Evolutionary conservation across 2,329 filamentous ascomycete genomes (phyloP), one percentile per base, ranked within the genome.

Genomic region (Ascocoryne sarcoides): DNA sequence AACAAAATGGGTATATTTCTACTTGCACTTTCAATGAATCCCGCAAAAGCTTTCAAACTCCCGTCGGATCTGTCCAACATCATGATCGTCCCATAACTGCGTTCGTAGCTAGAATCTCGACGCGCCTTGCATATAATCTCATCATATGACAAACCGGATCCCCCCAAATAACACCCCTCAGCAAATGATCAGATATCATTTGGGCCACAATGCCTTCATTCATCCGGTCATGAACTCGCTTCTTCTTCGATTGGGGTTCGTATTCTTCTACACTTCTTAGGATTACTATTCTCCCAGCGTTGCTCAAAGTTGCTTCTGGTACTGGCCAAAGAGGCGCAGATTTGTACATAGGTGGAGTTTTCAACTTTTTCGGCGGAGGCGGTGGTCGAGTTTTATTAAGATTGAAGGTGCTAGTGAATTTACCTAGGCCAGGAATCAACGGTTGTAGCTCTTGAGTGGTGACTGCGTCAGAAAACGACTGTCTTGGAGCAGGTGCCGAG

Each of bases 101-200:
- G 43, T 71, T 76, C 1, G 80, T 77, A 9, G 84, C 84, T 40
- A 94, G 62, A 3, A 68, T 65, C 58, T 92, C 82, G 32, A 93
- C 74, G 39, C 87, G 65, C 15, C 70, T 73, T 10, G 76, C 75
- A 61, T 94, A 94, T 15, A 92, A 56, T 44, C 68, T 75, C 87
- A 94, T 93, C 51, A 79, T 69, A 63, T 93, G 87, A 58, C 79
- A 82, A 32, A 86, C 67, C 0, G 84, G 83, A 58, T 94, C 86
- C 0, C 87, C 87, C 73, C 87, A 94, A 3, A 94, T 68, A 0
- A 88, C 72, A 2, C 68, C 71, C 17, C 82, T 67, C 37, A 94
- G 61, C 55, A 84, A 68, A 32, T 80, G 74, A 48, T 92, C 83
- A 0, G 67, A 73, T 7, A 81, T 73, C 8, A 79, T 70, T 46